phyloP scores from a whole-genome alignment of 176 grass and related monocot genomes.

The Areca catechu region DNA sequence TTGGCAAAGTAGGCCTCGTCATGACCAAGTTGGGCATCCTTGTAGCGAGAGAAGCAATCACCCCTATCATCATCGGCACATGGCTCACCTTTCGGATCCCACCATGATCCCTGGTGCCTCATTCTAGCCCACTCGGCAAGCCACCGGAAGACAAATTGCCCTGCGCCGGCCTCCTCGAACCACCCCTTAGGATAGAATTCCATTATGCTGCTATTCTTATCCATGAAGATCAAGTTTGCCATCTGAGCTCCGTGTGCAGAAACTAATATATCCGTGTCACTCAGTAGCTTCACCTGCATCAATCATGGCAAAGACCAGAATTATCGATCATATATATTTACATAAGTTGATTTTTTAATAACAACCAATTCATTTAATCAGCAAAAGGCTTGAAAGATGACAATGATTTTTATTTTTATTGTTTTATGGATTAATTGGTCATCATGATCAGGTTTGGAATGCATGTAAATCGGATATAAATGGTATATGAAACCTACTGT shows the following conservation, averaged over 20 bases:
- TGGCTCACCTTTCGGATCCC: conserved; percentile 31
- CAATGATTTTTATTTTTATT: too few relatives aligned
- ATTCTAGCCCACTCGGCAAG: conserved; percentile 37
- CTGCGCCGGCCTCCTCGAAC: conserved; percentile 31
- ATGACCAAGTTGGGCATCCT: conserved; percentile 39
- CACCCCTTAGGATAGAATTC: conserved; percentile 70
- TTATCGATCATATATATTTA: too few relatives aligned
- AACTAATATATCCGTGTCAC: conserved; percentile 50
- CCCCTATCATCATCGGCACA: conserved; percentile 13
- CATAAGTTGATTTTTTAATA: too few relatives aligned
- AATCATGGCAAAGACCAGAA: not conserved
- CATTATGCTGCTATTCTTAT: conserved; percentile 59
- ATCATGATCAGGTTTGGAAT: too few relatives aligned
- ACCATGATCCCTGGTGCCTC: conserved; percentile 62
- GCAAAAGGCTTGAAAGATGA: too few relatives aligned
- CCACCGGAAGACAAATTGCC: conserved; percentile 67
- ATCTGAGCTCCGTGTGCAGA: conserved; percentile 65
- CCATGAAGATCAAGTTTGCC: conserved; percentile 68
- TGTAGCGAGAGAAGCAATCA: conserved; percentile 28
- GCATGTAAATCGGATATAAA: too few relatives aligned
- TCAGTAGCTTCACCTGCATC: conserved; percentile 46
- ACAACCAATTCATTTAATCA: too few relatives aligned
- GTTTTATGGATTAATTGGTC: too few relatives aligned
- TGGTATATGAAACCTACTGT: too few relatives aligned
- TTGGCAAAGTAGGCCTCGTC: conserved; percentile 37